Evolutionary conservation across 1,139 yeast species (phyloP), one percentile per base, ranked within the genome.

Genomic region (Kodamaea ohmeri): DNA sequence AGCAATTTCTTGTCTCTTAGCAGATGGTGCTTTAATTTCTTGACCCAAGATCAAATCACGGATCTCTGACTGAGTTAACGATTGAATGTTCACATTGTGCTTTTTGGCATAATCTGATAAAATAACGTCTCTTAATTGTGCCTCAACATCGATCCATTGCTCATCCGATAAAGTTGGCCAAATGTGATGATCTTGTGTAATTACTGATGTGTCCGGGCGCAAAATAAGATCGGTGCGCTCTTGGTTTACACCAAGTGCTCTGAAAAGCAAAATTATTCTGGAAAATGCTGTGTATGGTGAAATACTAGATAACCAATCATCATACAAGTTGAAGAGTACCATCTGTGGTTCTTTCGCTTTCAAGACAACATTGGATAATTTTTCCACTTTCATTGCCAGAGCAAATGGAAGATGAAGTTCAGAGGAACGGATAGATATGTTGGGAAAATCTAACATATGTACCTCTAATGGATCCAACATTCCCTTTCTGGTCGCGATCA

Each of bases 401-500:
- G 84, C 84, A 68, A 94, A 92, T 12, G 99, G 98, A 44, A 94
- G 65, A 49, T 83, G 84, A 44, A 94, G 69, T 58, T 92, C 97
- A 0, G 96, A 84, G 1, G 95, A 89, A 41, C 97, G 76, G 28
- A 92, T 84, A 0, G 95, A 76, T 38, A 90, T 83, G 57, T 89
- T 89, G 15, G 97, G 97, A 69, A 90, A 92, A 59, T 94, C 98
- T 43, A 92, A 74, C 95, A 92, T 86, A 52, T 92, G 98, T 27
- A 89, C 97, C 53, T 90, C 97, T 39, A 94, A 65, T 2, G 99
- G 98, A 66, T 94, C 98, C 46, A 86, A 60, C 73, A 92, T 84
- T 16, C 96, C 96, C 53, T 85, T 87, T 51, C 97, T 71, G 0
- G 97, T 85, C 8, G 87, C 90, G 56, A 92, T 86, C 42, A 94